phyloP scores from a whole-genome alignment of 495 filamentous ascomycete species.

The Neurospora sp. region DNA sequence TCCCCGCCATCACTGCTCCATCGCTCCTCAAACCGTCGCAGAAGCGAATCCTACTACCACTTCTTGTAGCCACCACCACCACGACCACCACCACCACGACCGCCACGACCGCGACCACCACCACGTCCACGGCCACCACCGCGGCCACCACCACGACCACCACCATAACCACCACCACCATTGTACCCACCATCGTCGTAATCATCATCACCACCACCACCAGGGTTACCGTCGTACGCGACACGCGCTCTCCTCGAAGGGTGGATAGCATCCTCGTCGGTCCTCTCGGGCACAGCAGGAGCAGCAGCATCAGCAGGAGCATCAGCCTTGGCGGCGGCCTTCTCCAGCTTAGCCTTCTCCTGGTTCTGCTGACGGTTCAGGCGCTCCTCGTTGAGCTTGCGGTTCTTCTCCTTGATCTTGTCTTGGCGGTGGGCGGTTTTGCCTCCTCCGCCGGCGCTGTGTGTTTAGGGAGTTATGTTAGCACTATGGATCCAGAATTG shows the following conservation, averaged over 20 bases:
- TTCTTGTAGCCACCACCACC: not conserved
- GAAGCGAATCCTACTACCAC: not conserved
- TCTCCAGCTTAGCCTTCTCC: conserved; percentile 41
- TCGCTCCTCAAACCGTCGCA: not conserved
- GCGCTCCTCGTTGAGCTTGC: conserved; percentile 75
- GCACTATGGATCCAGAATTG: too few relatives aligned
- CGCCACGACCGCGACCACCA: not conserved
- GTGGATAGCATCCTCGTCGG: conserved; percentile 16
- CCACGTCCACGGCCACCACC: conserved; percentile 8
- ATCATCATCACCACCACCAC: not conserved
- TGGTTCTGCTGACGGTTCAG: conserved; percentile 37
- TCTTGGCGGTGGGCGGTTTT: conserved; percentile 58
- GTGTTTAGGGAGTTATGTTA: too few relatives aligned
- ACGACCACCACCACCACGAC: not conserved
- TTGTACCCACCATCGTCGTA: not conserved
- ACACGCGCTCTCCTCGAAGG: conserved; percentile 19
- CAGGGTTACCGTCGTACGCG: conserved; percentile 5
- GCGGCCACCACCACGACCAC: conserved; percentile 4
- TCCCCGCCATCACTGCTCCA: not conserved
- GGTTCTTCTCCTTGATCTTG: conserved; percentile 71
- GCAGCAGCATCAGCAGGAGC: not conserved
- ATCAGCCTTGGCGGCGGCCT: conserved; percentile 30
- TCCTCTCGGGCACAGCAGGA: conserved; percentile 12
- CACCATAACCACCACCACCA: not conserved
- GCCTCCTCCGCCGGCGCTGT: conserved; percentile 68